A percentile compares a stretch with the other conserved stretches of the same genome.
These are phyloP conservation scores for Aspergillus quadricinctus DNA, from an alignment of 2,329 filamentous ascomycete species.

Conservation along the genomic window DNA sequence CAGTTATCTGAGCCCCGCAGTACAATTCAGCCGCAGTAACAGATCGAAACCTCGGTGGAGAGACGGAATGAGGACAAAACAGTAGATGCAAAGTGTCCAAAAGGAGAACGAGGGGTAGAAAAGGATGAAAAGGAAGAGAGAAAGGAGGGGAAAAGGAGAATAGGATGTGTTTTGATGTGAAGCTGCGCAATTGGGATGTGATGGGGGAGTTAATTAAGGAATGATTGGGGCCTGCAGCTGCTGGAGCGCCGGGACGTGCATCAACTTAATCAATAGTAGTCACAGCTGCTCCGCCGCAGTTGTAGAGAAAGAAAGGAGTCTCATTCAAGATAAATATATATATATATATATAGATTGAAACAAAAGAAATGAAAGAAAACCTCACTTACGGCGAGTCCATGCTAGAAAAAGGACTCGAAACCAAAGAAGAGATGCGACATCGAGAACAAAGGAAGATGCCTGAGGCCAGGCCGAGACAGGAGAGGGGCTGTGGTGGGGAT, in stretches of 20 bases:
- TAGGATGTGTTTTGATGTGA: background rate
- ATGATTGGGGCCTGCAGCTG: background rate
- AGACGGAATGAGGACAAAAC: background rate
- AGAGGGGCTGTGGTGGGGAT: background rate
- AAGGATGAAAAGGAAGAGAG: conserved; percentile 5
- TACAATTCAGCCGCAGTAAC: conserved; percentile 7
- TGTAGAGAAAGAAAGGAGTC: background rate
- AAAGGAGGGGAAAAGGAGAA: conserved; percentile 13
- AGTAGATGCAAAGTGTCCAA: background rate
- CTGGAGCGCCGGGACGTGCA: background rate
- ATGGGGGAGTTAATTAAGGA: background rate
- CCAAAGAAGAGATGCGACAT: background rate
- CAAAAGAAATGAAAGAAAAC: background rate
- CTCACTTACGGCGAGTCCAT: background rate
- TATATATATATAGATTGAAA: background rate
- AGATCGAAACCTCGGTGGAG: background rate
- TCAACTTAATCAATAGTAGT: background rate
- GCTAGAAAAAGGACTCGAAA: background rate
- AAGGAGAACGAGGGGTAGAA: conserved; percentile 3
- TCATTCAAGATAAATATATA: background rate
- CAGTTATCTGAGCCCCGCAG: conserved; percentile 10
- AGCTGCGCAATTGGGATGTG: background rate
- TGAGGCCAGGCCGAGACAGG: background rate
- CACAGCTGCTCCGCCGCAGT: background rate
- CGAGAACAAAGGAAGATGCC: background rate